Conservation (phyloP, 805 yeast genomes). For the Wickerhamiella hasegawae region DNA sequence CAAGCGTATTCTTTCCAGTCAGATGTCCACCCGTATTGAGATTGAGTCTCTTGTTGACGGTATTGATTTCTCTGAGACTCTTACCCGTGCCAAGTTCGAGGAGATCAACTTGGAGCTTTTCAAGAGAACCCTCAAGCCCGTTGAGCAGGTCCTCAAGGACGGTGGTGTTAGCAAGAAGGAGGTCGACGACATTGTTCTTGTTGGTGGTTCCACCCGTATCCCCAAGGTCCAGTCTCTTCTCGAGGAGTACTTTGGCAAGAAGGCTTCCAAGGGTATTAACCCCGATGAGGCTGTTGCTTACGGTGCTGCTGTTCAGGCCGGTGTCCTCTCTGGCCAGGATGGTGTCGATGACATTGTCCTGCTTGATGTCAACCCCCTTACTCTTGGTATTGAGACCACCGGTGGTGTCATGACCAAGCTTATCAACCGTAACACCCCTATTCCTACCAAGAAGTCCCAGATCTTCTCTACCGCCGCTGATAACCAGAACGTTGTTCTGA, state of each 20-base stretch:
- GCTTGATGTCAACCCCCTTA: slow-evolving; percentile 85
- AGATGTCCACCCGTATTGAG: slow-evolving; percentile 90
- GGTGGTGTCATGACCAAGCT: slow-evolving; percentile 97
- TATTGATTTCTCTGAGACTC: slow-evolving; percentile 84
- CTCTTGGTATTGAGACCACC: slow-evolving; percentile 90
- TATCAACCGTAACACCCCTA: slow-evolving; percentile 87
- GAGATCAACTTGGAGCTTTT: slow-evolving; percentile 86
- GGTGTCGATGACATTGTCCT: slow-evolving; percentile 81
- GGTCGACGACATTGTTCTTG: slow-evolving; percentile 87
- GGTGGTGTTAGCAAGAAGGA: slow-evolving; percentile 76
- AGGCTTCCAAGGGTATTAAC: slow-evolving; percentile 92
- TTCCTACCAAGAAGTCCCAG: slow-evolving; percentile 91
- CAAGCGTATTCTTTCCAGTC: slow-evolving; percentile 87
- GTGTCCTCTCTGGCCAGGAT: slow-evolving; percentile 90
- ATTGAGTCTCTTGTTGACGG: slow-evolving; percentile 92
- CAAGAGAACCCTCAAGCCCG: slow-evolving; percentile 91
- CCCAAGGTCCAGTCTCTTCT: slow-evolving; percentile 94
- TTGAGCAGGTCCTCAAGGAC: slow-evolving; percentile 88
- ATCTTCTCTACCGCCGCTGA: slow-evolving; percentile 92
- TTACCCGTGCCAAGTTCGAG: slow-evolving; percentile 96
- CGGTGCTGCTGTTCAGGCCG: slow-evolving; percentile 99
- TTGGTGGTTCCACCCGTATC: slow-evolving; percentile 98
- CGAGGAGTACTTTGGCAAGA: slow-evolving; percentile 80
- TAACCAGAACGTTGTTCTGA: slow-evolving; percentile 88
- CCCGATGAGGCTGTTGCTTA: slow-evolving; percentile 99